Conservation (phyloP, 2,329 filamentous ascomycete species). For the Botrytis porri region DNA sequence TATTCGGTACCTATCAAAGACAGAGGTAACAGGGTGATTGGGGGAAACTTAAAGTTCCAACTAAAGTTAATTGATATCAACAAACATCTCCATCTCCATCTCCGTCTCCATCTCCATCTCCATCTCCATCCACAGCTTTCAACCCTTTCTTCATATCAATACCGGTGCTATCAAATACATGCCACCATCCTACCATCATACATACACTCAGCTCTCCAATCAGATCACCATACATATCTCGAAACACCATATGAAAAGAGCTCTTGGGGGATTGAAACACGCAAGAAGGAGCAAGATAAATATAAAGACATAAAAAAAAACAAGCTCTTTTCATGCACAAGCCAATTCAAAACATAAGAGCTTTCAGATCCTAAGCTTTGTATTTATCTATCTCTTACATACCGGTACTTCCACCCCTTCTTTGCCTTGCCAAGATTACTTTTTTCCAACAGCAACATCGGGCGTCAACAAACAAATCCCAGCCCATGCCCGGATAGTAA, state of each 20-base stretch:
- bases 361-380: neutral
- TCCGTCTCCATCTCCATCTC: neutral
- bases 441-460: conserved; percentile 14
- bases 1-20: neutral
- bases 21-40: neutral
- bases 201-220: neutral
- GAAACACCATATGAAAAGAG: conserved; percentile 27
- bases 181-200: neutral
- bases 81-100: neutral
- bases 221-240: conserved; percentile 14
- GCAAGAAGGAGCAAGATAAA: neutral
- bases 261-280: neutral
- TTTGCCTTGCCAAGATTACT: conserved; percentile 17
- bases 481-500: conserved; percentile 17
- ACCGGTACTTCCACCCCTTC: neutral
- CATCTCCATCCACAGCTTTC: neutral
- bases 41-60: neutral
- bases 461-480: conserved; percentile 21
- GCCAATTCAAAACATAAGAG: neutral
- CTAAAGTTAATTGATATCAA: neutral
- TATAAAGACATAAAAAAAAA: neutral
- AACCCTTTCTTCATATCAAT: neutral
- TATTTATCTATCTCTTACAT: neutral
- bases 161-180: neutral
- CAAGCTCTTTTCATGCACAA: neutral